Evolutionary conservation across 1,284 basidiomycete species (phyloP).

Genomic region (Ustilago trichophora): DNA sequence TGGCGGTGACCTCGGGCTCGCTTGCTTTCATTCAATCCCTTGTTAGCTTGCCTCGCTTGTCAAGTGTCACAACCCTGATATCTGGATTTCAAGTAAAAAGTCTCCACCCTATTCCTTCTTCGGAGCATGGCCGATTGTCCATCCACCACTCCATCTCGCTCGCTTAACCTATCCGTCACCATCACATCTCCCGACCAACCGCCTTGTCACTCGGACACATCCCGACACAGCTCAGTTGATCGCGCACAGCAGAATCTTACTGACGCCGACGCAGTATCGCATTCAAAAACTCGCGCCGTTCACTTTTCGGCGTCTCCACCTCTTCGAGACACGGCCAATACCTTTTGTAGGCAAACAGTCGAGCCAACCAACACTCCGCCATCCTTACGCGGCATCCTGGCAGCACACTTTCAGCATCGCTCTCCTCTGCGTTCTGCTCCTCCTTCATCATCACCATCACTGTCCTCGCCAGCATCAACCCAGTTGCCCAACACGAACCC

Average conservation of each 20-base stretch:
- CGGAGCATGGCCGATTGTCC: slow-evolving; percentile 29
- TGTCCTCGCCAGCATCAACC: neutral
- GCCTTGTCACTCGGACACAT: neutral
- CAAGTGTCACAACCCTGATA: too few relatives aligned
- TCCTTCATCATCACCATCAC: neutral
- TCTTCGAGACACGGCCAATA: neutral
- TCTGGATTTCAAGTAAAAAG: too few relatives aligned
- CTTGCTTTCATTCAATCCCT: too few relatives aligned
- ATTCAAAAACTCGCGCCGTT: slow-evolving; percentile 5
- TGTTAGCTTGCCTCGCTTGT: too few relatives aligned
- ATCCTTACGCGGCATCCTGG: slow-evolving; percentile 16
- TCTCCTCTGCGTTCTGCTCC: slow-evolving; percentile 4
- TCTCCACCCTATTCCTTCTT: neutral
- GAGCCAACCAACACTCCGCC: slow-evolving; percentile 2
- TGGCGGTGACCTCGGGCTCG: too few relatives aligned
- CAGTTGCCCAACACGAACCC: too few relatives aligned
- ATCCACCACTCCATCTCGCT: too few relatives aligned
- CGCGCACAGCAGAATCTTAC: too few relatives aligned
- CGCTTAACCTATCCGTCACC: too few relatives aligned
- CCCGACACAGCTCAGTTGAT: neutral
- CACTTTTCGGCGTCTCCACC: slow-evolving; percentile 8
- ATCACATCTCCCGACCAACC: neutral
- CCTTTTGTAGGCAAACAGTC: neutral
- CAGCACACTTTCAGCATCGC: slow-evolving; percentile 18
- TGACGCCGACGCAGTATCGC: neutral